These are phyloP conservation scores for Amanita jacksonii DNA, from an alignment of 768 basidiomycete genomes.

Conservation along the genomic window DNA sequence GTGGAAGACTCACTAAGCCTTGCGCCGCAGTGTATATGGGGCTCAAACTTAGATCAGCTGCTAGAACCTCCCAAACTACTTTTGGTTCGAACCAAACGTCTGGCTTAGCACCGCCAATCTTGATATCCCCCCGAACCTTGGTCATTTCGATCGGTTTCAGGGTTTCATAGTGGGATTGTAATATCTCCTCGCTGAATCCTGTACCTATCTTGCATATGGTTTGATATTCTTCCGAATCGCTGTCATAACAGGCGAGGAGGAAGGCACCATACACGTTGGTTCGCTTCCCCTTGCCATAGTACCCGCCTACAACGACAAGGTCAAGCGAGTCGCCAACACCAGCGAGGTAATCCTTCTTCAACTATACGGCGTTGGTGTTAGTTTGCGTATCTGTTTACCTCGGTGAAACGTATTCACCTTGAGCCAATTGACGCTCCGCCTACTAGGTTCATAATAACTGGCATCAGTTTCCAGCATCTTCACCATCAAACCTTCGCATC, in stretches of 20 bases:
- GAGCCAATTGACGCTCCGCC: slow-evolving; percentile 94
- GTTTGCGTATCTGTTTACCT: background rate
- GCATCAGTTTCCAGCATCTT: slow-evolving; percentile 94
- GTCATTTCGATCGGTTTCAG: slow-evolving; percentile 69
- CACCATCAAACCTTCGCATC: slow-evolving; percentile 98
- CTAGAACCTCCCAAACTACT: slow-evolving; percentile 96
- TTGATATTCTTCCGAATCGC: slow-evolving; percentile 89
- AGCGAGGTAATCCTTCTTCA: slow-evolving; percentile 97
- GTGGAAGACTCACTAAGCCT: slow-evolving; percentile 54
- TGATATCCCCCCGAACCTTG: slow-evolving; percentile 73
- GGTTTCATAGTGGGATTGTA: slow-evolving; percentile 72
- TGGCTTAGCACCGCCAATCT: slow-evolving; percentile 88
- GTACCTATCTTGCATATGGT: slow-evolving; percentile 99
- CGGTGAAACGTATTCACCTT: slow-evolving; percentile 49
- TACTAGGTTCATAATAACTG: slow-evolving; percentile 91
- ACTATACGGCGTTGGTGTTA: slow-evolving; percentile 33
- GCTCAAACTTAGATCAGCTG: slow-evolving; percentile 93
- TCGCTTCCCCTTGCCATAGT: slow-evolving; percentile 96
- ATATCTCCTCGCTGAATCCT: slow-evolving; percentile 88
- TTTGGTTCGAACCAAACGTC: slow-evolving; percentile 98
- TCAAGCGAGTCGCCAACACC: slow-evolving; percentile 97
- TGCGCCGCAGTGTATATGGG: slow-evolving; percentile 94
- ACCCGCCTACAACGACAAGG: slow-evolving; percentile 94
- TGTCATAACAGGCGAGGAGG: slow-evolving; percentile 93
- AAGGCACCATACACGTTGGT: slow-evolving; percentile 98